Percentiles rank a stretch among this genome's conserved stretches.
These are phyloP conservation scores for Prunus padus DNA, from an alignment of 306 rosid species.

Conservation along the genomic window DNA sequence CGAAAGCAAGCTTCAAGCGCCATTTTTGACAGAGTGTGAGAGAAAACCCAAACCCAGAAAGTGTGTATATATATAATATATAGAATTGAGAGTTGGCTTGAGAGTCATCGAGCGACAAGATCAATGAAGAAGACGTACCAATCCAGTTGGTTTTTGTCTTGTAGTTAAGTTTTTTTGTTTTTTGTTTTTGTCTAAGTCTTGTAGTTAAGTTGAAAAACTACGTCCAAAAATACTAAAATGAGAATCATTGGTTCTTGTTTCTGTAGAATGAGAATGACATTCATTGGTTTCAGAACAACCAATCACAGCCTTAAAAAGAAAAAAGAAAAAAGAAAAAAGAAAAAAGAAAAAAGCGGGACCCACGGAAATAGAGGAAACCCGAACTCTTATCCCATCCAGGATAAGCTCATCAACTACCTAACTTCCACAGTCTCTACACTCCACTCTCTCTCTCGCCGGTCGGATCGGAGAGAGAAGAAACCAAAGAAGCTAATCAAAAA, in stretches of 20 bases:
- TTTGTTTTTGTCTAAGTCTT: too few relatives aligned
- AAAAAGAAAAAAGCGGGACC: conserved; percentile 19
- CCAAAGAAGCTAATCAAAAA: neutral
- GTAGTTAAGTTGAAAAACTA: too few relatives aligned
- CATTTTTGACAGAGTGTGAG: neutral
- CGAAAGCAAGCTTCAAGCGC: conserved; percentile 1
- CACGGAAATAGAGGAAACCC: conserved; percentile 29
- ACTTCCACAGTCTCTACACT: neutral
- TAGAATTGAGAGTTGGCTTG: too few relatives aligned
- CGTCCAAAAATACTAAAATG: too few relatives aligned
- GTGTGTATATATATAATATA: neutral
- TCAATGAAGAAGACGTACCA: neutral
- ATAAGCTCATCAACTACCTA: conserved; percentile 20
- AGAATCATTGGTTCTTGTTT: too few relatives aligned
- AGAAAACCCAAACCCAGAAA: neutral
- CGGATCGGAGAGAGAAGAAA: conserved; percentile 24
- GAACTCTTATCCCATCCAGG: conserved; percentile 46
- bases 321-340: neutral
- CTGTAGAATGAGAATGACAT: too few relatives aligned
- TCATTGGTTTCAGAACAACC: neutral
- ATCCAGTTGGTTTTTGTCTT: neutral
- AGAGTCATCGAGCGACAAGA: neutral
- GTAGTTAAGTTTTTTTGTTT: too few relatives aligned
- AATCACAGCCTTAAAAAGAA: neutral
- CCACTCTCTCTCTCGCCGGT: conserved; percentile 12